Percentiles rank a stretch among this genome's conserved stretches.
phyloP scores from a whole-genome alignment of 202 grass and related monocot genomes.

The Musa balbisiana region DNA sequence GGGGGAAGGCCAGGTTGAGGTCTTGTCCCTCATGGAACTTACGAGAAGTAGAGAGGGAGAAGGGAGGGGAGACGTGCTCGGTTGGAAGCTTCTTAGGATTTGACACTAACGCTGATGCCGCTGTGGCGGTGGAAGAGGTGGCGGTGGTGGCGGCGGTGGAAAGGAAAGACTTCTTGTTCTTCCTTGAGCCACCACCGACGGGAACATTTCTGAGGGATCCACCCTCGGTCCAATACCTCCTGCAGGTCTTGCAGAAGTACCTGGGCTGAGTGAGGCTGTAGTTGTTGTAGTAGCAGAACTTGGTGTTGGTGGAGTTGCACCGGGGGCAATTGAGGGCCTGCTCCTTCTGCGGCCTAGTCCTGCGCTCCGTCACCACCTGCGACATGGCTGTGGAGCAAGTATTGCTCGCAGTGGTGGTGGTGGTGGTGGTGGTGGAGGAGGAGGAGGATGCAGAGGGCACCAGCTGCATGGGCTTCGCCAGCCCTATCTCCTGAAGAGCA shows the following conservation, averaged over 20 bases:
- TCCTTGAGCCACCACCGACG: conserved; percentile 82
- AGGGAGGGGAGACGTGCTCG: background rate
- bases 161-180: conserved; percentile 75
- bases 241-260: conserved; percentile 98
- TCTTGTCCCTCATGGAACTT: conserved; percentile 59
- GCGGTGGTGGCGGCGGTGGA: conserved; percentile 28
- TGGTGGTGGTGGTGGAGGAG: background rate
- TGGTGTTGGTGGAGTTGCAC: conserved; percentile 97
- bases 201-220: conserved; percentile 86
- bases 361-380: conserved; percentile 40
- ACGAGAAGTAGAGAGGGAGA: conserved; percentile 18
- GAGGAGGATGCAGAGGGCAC: background rate
- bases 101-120: conserved; percentile 33
- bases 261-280: conserved; percentile 95
- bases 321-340: conserved; percentile 84
- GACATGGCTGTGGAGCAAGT: conserved; percentile 8
- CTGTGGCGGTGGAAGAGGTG: conserved; percentile 26
- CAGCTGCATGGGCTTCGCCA: conserved; percentile 27
- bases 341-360: conserved; percentile 75
- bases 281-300: conserved; percentile 99
- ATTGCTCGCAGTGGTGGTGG: background rate
- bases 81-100: conserved; percentile 8
- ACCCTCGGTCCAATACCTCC: conserved; percentile 92
- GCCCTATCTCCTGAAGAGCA: background rate
- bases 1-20: conserved; percentile 77